Evolutionary conservation across 768 basidiomycete species (phyloP).

Genomic region (Ephemerocybe angulata): DNA sequence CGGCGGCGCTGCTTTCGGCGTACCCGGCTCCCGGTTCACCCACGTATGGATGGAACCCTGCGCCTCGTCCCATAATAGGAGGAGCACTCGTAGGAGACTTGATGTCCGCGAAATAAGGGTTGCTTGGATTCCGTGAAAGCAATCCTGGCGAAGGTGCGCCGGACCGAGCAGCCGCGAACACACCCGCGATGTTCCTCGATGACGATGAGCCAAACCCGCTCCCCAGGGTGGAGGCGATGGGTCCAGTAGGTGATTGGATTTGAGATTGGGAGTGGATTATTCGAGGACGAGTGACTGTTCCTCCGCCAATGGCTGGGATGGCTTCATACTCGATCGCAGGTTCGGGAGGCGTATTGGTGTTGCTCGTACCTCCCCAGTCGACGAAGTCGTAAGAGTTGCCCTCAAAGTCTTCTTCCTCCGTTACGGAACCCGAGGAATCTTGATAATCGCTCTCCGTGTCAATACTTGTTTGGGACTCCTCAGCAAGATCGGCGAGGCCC

Average conservation of each 20-base stretch:
- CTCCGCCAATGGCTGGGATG: slow-evolving; percentile 89
- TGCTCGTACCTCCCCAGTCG: slow-evolving; percentile 48
- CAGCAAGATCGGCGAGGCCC: slow-evolving; percentile 77
- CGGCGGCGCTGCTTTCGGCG: not conserved
- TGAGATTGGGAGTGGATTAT: slow-evolving; percentile 83
- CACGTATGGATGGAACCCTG: not conserved
- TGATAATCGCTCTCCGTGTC: slow-evolving; percentile 41
- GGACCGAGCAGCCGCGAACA: slow-evolving; percentile 12
- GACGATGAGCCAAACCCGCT: slow-evolving; percentile 16
- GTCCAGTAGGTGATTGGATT: slow-evolving; percentile 45
- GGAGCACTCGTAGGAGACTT: slow-evolving; percentile 6
- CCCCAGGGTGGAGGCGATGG: slow-evolving; percentile 14
- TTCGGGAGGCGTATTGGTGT: slow-evolving; percentile 48
- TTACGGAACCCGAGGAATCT: slow-evolving; percentile 3
- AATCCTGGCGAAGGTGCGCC: slow-evolving; percentile 24
- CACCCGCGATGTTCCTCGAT: slow-evolving; percentile 9
- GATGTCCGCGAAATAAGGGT: slow-evolving; percentile 21
- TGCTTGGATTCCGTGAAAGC: slow-evolving; percentile 22
- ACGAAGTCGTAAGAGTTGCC: slow-evolving; percentile 57
- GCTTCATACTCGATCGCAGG: slow-evolving; percentile 72
- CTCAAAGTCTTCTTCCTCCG: slow-evolving; percentile 32
- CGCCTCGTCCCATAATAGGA: not conserved
- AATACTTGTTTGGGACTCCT: slow-evolving; percentile 44
- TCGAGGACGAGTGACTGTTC: slow-evolving; percentile 79
- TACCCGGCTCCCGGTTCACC: not conserved